Conservation (phyloP, 805 yeast genomes). For the Teunomyces lycoperdinae region DNA sequence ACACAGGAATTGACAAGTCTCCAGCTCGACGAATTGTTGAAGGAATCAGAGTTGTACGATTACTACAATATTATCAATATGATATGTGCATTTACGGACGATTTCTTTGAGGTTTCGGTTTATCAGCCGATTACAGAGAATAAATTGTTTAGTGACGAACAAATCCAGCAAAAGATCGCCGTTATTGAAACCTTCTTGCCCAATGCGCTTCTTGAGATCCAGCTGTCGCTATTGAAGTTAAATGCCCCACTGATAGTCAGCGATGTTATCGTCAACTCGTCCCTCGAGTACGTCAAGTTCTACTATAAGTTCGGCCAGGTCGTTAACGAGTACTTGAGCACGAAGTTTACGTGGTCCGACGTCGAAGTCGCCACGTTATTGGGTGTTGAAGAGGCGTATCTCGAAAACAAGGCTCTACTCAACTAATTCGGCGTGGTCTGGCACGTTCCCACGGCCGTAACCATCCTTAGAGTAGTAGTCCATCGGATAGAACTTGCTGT, state of each 20-base stretch:
- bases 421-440: neutral
- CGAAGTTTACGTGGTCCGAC: constrained; percentile 51
- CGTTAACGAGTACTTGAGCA: constrained; percentile 33
- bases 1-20: constrained; percentile 40
- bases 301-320: constrained; percentile 40
- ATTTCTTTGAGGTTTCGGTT: constrained; percentile 56
- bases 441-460: constrained; percentile 70
- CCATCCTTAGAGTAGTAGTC: constrained; percentile 90
- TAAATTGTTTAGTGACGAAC: constrained; percentile 47
- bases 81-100: constrained; percentile 66
- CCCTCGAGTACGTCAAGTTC: constrained; percentile 48
- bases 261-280: constrained; percentile 50
- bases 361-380: constrained; percentile 63
- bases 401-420: constrained; percentile 11
- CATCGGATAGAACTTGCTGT: constrained; percentile 79
- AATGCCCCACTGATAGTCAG: constrained; percentile 63
- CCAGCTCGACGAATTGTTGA: constrained; percentile 48
- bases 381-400: constrained; percentile 55
- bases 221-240: constrained; percentile 54
- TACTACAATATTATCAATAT: constrained; percentile 64
- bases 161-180: constrained; percentile 41
- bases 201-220: constrained; percentile 57
- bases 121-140: constrained; percentile 67
- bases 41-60: constrained; percentile 53
- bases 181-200: constrained; percentile 55